Evolutionary conservation across 768 basidiomycete species (phyloP).

Genomic region (Agaricus bisporus): DNA sequence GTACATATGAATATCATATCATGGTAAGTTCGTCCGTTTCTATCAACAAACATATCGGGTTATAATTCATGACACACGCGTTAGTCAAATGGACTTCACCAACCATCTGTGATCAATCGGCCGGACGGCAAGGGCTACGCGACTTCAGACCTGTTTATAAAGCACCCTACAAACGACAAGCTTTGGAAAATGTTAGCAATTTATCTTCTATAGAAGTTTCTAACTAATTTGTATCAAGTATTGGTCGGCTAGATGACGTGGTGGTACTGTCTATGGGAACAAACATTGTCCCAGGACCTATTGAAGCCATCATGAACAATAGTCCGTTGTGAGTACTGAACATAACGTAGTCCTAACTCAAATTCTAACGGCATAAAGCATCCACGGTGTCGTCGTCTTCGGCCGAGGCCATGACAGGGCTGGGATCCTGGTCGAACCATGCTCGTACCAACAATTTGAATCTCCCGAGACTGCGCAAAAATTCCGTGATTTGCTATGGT

Average conservation of each 20-base stretch:
- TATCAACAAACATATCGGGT: not conserved
- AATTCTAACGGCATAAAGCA: slow-evolving; percentile 4
- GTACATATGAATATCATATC: slow-evolving; percentile 31
- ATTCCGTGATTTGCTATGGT: slow-evolving; percentile 35
- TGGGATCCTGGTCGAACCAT: slow-evolving; percentile 28
- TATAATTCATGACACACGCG: too few relatives aligned
- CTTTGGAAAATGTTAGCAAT: slow-evolving; percentile 36
- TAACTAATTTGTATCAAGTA: slow-evolving; percentile 10
- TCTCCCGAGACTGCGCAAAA: slow-evolving; percentile 17
- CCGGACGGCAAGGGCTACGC: slow-evolving; percentile 32
- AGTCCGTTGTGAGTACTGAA: slow-evolving; percentile 19
- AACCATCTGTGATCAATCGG: slow-evolving; percentile 31
- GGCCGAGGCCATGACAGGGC: slow-evolving; percentile 30
- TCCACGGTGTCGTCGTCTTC: slow-evolving; percentile 34
- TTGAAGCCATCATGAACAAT: slow-evolving; percentile 22
- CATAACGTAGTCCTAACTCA: not conserved
- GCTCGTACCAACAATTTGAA: slow-evolving; percentile 17
- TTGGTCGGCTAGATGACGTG: slow-evolving; percentile 36
- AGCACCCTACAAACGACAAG: slow-evolving; percentile 34
- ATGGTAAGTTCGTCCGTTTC: slow-evolving; percentile 23
- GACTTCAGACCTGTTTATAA: slow-evolving; percentile 36
- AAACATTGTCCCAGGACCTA: slow-evolving; percentile 29
- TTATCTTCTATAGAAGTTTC: not conserved
- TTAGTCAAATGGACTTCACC: slow-evolving; percentile 26
- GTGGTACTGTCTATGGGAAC: slow-evolving; percentile 30